phyloP scores from a whole-genome alignment of 768 basidiomycete genomes.

The Panaeolus papilionaceus region DNA sequence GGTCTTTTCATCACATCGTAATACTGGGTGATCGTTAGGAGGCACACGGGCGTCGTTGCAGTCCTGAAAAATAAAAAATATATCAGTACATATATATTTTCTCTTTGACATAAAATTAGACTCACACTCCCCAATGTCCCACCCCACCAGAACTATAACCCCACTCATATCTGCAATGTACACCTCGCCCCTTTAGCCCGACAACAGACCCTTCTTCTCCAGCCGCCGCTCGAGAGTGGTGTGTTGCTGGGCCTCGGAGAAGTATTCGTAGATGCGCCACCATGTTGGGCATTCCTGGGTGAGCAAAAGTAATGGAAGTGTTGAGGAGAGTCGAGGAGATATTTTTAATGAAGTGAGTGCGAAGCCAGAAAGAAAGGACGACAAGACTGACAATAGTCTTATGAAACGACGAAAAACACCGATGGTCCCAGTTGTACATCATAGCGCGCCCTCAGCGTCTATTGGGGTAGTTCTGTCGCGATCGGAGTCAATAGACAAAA shows the following conservation, averaged over 20 bases:
- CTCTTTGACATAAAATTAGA: conserved; percentile 19
- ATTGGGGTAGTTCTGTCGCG: conserved; percentile 70
- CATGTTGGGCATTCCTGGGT: conserved; percentile 80
- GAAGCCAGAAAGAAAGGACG: too few relatives aligned
- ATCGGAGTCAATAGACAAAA: conserved; percentile 8
- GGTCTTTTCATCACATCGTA: conserved; percentile 70
- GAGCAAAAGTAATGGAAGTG: too few relatives aligned
- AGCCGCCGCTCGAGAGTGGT: conserved; percentile 52
- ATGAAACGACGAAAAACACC: conserved; percentile 72
- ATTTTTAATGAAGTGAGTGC: too few relatives aligned
- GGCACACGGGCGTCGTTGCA: conserved; percentile 41
- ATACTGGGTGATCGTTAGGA: conserved; percentile 67
- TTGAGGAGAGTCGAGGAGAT: too few relatives aligned
- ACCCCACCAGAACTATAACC: conserved; percentile 80
- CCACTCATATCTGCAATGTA: conserved; percentile 77
- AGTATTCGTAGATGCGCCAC: conserved; percentile 83
- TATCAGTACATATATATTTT: neutral
- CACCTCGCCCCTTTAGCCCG: conserved; percentile 80
- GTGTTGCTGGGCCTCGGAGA: conserved; percentile 57
- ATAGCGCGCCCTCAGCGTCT: conserved; percentile 40
- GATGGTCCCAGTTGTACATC: conserved; percentile 41
- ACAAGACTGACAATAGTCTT: conserved; percentile 53
- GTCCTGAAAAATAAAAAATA: neutral
- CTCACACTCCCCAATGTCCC: conserved; percentile 83
- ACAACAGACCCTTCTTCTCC: conserved; percentile 49